These are phyloP conservation scores for Suillus spraguei DNA, from an alignment of 768 basidiomycete genomes.

Conservation along the genomic window DNA sequence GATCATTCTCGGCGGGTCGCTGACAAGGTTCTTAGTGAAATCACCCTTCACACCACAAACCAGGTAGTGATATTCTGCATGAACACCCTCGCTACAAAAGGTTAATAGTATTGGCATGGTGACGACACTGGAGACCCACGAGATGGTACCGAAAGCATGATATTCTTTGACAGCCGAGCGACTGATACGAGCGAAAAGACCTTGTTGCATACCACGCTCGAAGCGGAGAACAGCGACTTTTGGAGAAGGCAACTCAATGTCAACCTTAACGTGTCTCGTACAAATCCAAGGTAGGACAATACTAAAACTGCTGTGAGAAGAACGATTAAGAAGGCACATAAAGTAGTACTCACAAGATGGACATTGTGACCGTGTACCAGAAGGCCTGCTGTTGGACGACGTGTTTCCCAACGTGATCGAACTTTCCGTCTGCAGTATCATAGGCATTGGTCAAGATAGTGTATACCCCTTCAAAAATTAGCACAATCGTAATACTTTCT, in stretches of 20 bases:
- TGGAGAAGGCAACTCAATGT: constrained; percentile 79
- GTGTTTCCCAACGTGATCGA: constrained; percentile 55
- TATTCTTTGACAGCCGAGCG: constrained; percentile 78
- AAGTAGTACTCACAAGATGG: constrained; percentile 55
- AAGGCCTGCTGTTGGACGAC: constrained; percentile 73
- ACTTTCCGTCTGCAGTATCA: constrained; percentile 53
- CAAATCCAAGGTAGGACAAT: constrained; percentile 77
- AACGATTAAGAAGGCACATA: background rate
- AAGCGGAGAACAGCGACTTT: constrained; percentile 82
- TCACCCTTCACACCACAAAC: constrained; percentile 84
- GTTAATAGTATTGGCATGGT: constrained; percentile 11
- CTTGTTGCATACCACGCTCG: constrained; percentile 84
- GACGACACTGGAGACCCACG: constrained; percentile 43
- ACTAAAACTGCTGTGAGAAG: constrained; percentile 37
- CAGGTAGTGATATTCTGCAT: constrained; percentile 79
- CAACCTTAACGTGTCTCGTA: constrained; percentile 70
- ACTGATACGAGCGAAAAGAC: constrained; percentile 72
- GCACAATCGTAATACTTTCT: background rate
- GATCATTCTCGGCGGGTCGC: constrained; percentile 65
- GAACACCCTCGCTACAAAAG: constrained; percentile 58
- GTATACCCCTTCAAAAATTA: constrained; percentile 53
- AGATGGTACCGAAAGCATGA: constrained; percentile 80
- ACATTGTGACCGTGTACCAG: constrained; percentile 78
- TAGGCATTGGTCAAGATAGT: constrained; percentile 70
- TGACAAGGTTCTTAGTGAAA: constrained; percentile 73